Base-by-base conservation (phyloP, 176 grass and related monocot genomes). In the Ananas comosus region DNA sequence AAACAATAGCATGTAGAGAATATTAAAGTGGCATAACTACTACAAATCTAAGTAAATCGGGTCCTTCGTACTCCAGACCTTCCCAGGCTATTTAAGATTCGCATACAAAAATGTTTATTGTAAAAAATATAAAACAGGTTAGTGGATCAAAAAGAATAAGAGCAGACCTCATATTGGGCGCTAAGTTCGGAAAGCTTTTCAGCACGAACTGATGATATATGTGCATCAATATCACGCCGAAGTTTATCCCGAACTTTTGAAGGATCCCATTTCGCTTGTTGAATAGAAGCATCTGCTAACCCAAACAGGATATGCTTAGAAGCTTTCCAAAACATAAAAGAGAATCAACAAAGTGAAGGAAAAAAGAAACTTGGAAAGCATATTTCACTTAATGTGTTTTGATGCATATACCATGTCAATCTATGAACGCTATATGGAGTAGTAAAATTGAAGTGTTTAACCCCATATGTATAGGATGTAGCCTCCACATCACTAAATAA, bases 201-300 rank as follows among this genome's bases (percentile, higher is more conserved):
- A 9, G 80, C 70, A 66, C 95, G 75, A 77, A 99, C 95, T 82
- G 87, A 91, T 64, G 72, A 81, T 58, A 91, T 76, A 84, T 94
- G 89, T 1, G 78, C 64, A 19, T 94, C 95, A 61, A 99, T 88
- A 74, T 99, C 95, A 67, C 95, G 84, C 71, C 75, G 84, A 82
- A 99, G 84, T 75, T 99, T 94, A 77, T 99, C 95, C 68, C 79
- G 83, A 70, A 91, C 72, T 88, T 93, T 99, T 12, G 80, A 93
- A 53, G 87, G 74, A 27, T 99, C 82, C 95, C 95, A 99, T 12
- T 80, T 93, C 78, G 88, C 87, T 93, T 93, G 95, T 67, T 91
- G 70, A 74, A 99, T 91, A 80, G 85, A 74, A 81, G 89, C 90
- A 86, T 99, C 95, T 99, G 85, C 56, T 27, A 70, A 72, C 64